Base-by-base conservation (phyloP, 2,329 filamentous ascomycete genomes). In the Cladosporium sp. region DNA sequence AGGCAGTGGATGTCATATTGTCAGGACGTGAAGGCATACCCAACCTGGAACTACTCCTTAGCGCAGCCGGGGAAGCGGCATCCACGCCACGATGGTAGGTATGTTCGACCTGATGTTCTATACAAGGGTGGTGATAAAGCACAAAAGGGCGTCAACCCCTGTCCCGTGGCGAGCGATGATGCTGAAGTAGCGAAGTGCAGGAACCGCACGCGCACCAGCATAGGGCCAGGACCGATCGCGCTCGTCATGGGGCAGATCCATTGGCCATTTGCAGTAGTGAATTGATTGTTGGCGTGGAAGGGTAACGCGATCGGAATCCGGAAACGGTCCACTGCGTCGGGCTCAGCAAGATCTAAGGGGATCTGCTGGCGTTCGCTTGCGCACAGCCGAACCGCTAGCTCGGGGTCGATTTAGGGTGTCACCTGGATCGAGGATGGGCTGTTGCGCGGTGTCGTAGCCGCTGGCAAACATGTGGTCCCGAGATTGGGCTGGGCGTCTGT, bases 281-380 rank as follows among this genome's bases (percentile, higher is more conserved):
- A 49, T 49, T 37, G 54, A 56, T 30, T 51, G 54, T 28, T 20
- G 40, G 54, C 42, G 54, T 30, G 54, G 42, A 30, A 28, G 30
- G 17, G 38, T 49, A 40, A 49, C 54, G 43, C 54, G 42, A 49
- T 49, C 54, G 54, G 54, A 37, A 22, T 19, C 54, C 54, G 54
- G 54, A 56, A 49, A 22, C 34, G 54, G 54, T 20, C 54, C 54
- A 56, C 34, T 56, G 54, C 54, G 54, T 56, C 42, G 54, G 54
- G 52, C 52, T 45, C 39, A 49, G 19, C 28, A 19, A 37, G 42
- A 49, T 49, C 34, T 22, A 47, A 12, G 19, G 42, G 54, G 36
- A 56, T 56, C 54, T 56, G 30, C 40, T 55, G 52, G 52, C 52
- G 52, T 42, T 55, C 54, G 54, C 54, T 49, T 56, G 54, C 19